phyloP scores from a whole-genome alignment of 345 rosid genomes.

The Populus euphratica region DNA sequence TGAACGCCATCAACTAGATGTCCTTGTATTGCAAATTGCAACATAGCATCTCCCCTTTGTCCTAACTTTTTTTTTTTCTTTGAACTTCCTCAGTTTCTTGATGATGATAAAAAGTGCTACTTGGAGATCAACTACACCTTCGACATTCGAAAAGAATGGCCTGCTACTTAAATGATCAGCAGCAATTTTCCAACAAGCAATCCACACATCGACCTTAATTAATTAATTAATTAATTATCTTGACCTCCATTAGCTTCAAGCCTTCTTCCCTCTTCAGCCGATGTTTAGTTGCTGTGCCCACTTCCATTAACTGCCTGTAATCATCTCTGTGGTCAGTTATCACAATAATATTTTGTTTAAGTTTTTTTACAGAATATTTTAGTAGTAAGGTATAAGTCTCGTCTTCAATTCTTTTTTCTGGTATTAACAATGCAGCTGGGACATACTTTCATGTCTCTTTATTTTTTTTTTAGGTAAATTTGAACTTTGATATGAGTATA shows the following conservation, averaged over 20 bases:
- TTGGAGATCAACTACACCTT: conserved; percentile 74
- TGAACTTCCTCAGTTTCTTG: conserved; percentile 46
- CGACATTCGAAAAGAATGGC: conserved; percentile 70
- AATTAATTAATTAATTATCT: conserved; percentile 2
- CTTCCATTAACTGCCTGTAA: not conserved
- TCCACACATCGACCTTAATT: not conserved
- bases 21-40: not conserved
- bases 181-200: not conserved
- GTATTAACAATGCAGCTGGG: no score
- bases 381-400: no score
- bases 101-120: conserved; percentile 72
- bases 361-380: no score
- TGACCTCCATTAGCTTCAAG: not conserved
- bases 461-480: no score
- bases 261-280: not conserved
- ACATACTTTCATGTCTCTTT: no score
- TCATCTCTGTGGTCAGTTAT: not conserved
- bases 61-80: not conserved
- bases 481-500: no score
- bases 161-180: conserved; percentile 25
- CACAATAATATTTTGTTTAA: not conserved
- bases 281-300: conserved; percentile 9
- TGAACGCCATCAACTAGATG: not conserved
- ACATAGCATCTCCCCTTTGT: not conserved
- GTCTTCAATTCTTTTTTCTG: no score